Evolutionary conservation across 2,329 filamentous ascomycete genomes (phyloP).

Genomic region (Colletotrichum sp.): DNA sequence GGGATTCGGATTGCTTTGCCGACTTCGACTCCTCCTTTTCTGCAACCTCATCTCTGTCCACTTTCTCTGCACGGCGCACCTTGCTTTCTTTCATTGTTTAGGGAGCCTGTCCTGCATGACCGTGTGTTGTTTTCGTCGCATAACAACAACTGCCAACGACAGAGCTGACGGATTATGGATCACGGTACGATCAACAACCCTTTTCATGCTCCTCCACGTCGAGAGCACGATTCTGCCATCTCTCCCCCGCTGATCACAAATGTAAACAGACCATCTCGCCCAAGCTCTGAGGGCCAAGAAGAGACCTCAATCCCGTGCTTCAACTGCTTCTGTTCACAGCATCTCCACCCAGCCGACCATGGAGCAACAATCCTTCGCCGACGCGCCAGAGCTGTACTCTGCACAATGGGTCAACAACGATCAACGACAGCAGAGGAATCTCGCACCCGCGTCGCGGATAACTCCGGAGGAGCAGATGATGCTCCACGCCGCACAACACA

Average conservation of each 20-base stretch:
- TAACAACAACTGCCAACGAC: slow-evolving; percentile 8
- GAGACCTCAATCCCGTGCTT: slow-evolving; percentile 59
- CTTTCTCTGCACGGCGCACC: neutral
- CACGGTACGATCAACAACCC: slow-evolving; percentile 12
- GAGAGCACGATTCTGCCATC: slow-evolving; percentile 8
- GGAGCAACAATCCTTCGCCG: slow-evolving; percentile 51
- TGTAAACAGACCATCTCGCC: slow-evolving; percentile 33
- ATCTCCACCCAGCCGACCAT: slow-evolving; percentile 55
- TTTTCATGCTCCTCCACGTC: neutral
- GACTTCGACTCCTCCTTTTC: neutral
- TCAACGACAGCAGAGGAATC: slow-evolving; percentile 48
- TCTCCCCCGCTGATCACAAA: slow-evolving; percentile 28
- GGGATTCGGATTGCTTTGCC: slow-evolving; percentile 8
- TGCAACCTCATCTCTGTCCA: neutral
- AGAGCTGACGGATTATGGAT: slow-evolving; percentile 14
- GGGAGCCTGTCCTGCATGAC: slow-evolving; percentile 7
- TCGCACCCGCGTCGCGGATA: slow-evolving; percentile 50
- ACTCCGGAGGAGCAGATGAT: slow-evolving; percentile 65
- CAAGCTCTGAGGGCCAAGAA: slow-evolving; percentile 47
- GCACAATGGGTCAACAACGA: slow-evolving; percentile 56
- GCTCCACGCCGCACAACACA: slow-evolving; percentile 57
- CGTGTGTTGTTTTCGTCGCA: slow-evolving; percentile 24
- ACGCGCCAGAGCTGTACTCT: slow-evolving; percentile 49
- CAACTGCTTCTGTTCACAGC: slow-evolving; percentile 63
- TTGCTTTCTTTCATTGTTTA: slow-evolving; percentile 19